Evolutionary conservation across 164 flowering plant genomes (phyloP), one percentile per base, ranked within the genome.

Genomic region (Litsea cubeba): DNA sequence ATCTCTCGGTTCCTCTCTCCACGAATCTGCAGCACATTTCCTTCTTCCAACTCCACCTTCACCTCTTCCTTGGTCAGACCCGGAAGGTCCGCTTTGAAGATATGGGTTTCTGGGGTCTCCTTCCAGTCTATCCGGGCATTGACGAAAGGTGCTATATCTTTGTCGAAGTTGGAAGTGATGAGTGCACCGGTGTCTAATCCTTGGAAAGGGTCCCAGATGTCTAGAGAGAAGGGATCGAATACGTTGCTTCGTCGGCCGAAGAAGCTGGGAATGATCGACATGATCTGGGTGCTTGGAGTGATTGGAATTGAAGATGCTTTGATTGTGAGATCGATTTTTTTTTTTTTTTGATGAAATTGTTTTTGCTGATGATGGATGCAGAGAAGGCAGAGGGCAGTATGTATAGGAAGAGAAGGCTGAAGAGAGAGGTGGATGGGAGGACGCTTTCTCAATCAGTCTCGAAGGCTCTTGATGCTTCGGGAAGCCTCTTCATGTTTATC

Each of bases 1-100:
- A 62, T 57, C 70, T 83, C 83, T 14, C 49, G 40, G 26, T 49
- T 74, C 73, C 83, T 74, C 78, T 80, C 81, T 26, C 83, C 85
- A 49, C 81, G 76, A 0, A 82, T 82, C 79, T 82, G 74, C 12
- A 82, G 74, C 15, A 83, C 82, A 12, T 62, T 72, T 7, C 78
- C 85, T 17, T 81, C 83, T 25, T 83, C 85, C 1, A 83, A 76
- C 54, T 83, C 80, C 54, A 83, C 85, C 74, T 78, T 79, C 71
- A 81, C 82, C 62, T 81, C 81, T 14, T 80, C 85, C 72, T 80
- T 82, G 51, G 69, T 82, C 15, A 82, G 30, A 10, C 84, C 85
- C 1, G 85, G 85, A 2, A 83, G 68, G 20, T 83, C 82, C 1
- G 80, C 83, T 51, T 75, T 83, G 82, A 81, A 83, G 22, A 83